A percentile compares a stretch with the other conserved stretches of the same genome.
These are phyloP conservation scores for Fistulifera pelliculosa DNA, from an alignment of 108 stramenopile species.

Conservation along the genomic window DNA sequence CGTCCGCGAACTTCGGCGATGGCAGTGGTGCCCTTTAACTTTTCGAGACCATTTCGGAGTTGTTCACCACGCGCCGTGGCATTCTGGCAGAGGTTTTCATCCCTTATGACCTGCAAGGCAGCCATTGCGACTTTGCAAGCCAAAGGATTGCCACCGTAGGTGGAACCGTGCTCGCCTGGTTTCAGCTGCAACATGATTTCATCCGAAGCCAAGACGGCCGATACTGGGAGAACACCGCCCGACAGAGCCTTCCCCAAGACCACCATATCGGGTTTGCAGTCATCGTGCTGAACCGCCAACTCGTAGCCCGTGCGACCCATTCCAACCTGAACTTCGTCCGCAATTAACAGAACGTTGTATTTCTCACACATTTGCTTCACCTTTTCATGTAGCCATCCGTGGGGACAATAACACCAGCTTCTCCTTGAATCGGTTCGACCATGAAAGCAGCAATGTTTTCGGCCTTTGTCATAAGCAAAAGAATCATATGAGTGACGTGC, in stretches of 20 bases:
- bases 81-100: slow-evolving; percentile 91
- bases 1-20: slow-evolving; percentile 85
- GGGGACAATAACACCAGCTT: slow-evolving; percentile 99
- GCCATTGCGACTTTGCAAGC: slow-evolving; percentile 97
- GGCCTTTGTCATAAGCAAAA: slow-evolving; percentile 2
- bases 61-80: slow-evolving; percentile 80
- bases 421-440: slow-evolving; percentile 99
- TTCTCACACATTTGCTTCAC: slow-evolving; percentile 84
- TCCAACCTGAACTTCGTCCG: slow-evolving; percentile 99
- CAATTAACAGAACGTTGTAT: slow-evolving; percentile 94
- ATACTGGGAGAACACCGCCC: slow-evolving; percentile 95
- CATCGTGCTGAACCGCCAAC: slow-evolving; percentile 89
- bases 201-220: slow-evolving; percentile 89
- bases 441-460: slow-evolving; percentile 93
- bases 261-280: slow-evolving; percentile 92
- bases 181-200: slow-evolving; percentile 96
- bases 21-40: slow-evolving; percentile 35
- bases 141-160: slow-evolving; percentile 98
- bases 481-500: not conserved
- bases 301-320: slow-evolving; percentile 90
- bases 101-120: slow-evolving; percentile 89
- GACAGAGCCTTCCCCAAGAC: slow-evolving; percentile 94
- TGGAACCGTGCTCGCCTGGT: slow-evolving; percentile 98
- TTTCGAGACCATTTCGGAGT: slow-evolving; percentile 67
- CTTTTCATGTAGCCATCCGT: slow-evolving; percentile 90